Percentiles rank a stretch among this genome's conserved stretches.
phyloP scores from a whole-genome alignment of 768 basidiomycete species.

The Tremella mesenterica region DNA sequence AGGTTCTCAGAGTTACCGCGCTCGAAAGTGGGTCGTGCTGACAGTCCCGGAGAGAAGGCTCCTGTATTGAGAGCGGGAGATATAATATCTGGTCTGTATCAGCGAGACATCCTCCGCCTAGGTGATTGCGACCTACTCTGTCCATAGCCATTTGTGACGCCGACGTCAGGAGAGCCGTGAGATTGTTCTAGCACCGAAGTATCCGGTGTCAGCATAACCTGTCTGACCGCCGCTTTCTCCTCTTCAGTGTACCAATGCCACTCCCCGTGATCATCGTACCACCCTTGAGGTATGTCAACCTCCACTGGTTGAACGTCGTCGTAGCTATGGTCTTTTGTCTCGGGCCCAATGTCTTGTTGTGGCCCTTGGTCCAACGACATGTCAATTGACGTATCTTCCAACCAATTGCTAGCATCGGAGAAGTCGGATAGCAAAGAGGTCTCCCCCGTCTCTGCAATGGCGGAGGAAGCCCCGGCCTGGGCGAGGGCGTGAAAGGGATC shows the following conservation, averaged over 20 bases:
- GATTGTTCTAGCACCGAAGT: no score
- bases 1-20: slow-evolving; percentile 24
- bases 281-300: slow-evolving; percentile 42
- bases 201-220: slow-evolving; percentile 15
- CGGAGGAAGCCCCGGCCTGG: slow-evolving; percentile 5
- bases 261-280: slow-evolving; percentile 39
- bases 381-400: slow-evolving; percentile 29
- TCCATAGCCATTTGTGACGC: no score
- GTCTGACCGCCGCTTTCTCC: slow-evolving; percentile 31
- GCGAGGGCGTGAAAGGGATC: background rate
- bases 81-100: no score
- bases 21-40: background rate
- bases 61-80: no score
- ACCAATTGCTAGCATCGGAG: slow-evolving; percentile 26
- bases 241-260: slow-evolving; percentile 43
- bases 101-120: no score
- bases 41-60: background rate
- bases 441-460: background rate
- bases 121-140: no score
- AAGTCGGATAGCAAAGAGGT: slow-evolving; percentile 17
- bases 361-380: slow-evolving; percentile 7
- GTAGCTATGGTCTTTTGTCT: slow-evolving; percentile 5
- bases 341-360: background rate
- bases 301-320: slow-evolving; percentile 24
- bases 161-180: no score